Conservation (phyloP, 371 early-diverging fungal species). For the Mortierella sp. region DNA sequence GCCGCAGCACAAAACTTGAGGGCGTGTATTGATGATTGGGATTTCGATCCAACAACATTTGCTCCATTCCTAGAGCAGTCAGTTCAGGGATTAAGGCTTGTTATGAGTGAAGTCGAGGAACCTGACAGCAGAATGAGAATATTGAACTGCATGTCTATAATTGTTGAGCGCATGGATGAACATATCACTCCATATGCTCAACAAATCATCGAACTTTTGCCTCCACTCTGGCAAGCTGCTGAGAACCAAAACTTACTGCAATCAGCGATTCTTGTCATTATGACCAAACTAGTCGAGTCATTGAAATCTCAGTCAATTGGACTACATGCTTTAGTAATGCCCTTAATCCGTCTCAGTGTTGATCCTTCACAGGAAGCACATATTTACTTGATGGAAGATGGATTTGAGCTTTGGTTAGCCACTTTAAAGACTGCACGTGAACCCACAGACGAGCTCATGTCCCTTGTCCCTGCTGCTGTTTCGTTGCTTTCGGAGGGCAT, state of each 20-base stretch:
- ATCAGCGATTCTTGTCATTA: slow-evolving; percentile 80
- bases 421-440: slow-evolving; percentile 75
- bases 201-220: slow-evolving; percentile 79
- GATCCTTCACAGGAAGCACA: slow-evolving; percentile 79
- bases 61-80: slow-evolving; percentile 76
- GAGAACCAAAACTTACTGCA: slow-evolving; percentile 82
- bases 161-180: slow-evolving; percentile 83
- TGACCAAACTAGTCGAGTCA: slow-evolving; percentile 82
- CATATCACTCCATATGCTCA: slow-evolving; percentile 81
- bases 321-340: slow-evolving; percentile 80
- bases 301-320: slow-evolving; percentile 76
- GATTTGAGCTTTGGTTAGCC: slow-evolving; percentile 88
- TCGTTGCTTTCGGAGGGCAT: slow-evolving; percentile 79
- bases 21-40: slow-evolving; percentile 87
- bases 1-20: slow-evolving; percentile 81
- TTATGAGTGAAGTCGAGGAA: slow-evolving; percentile 79
- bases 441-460: slow-evolving; percentile 66
- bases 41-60: slow-evolving; percentile 82
- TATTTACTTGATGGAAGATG: slow-evolving; percentile 90
- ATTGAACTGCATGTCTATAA: slow-evolving; percentile 78
- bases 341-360: slow-evolving; percentile 80
- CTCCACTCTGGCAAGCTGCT: slow-evolving; percentile 83
- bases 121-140: slow-evolving; percentile 84
- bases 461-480: slow-evolving; percentile 73
- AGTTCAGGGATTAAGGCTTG: slow-evolving; percentile 65